These are phyloP conservation scores for Auricularia sp. DNA, from an alignment of 768 basidiomycete genomes.

Conservation along the genomic window DNA sequence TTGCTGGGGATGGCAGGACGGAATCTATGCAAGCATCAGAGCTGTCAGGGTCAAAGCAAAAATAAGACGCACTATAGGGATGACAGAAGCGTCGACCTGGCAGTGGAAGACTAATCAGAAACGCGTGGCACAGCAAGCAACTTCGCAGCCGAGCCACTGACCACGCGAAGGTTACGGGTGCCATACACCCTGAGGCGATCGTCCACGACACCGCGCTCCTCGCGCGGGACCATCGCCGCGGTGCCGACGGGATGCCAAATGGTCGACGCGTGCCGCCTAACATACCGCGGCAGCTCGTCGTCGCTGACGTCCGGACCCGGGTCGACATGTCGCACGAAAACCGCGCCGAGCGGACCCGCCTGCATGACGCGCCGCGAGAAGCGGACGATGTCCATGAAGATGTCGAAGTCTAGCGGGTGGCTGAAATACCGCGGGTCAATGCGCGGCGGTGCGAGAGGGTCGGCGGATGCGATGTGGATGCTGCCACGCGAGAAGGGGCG, in stretches of 20 bases:
- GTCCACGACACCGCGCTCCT: slow-evolving; percentile 13
- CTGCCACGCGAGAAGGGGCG: slow-evolving; percentile 40
- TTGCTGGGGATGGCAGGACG: background rate
- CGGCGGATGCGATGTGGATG: slow-evolving; percentile 35
- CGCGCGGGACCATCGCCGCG: slow-evolving; percentile 8
- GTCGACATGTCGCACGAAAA: background rate
- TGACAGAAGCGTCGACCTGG: background rate
- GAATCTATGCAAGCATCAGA: background rate
- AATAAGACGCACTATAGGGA: background rate
- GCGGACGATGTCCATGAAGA: slow-evolving; percentile 13
- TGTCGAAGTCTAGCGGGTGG: slow-evolving; percentile 13
- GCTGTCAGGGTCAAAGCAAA: background rate
- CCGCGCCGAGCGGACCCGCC: background rate
- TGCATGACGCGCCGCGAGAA: background rate
- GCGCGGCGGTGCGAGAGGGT: slow-evolving; percentile 30
- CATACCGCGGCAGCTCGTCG: background rate
- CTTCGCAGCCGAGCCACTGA: background rate
- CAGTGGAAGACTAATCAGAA: background rate
- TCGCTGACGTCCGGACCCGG: background rate
- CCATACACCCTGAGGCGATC: slow-evolving; percentile 13
- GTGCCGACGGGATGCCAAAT: slow-evolving; percentile 4
- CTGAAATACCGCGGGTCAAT: slow-evolving; percentile 39
- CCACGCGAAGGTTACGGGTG: slow-evolving; percentile 14
- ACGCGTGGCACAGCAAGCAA: background rate
- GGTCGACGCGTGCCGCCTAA: background rate